These are phyloP conservation scores for Boehmeria nivea DNA, from an alignment of 306 rosid genomes.

Conservation along the genomic window DNA sequence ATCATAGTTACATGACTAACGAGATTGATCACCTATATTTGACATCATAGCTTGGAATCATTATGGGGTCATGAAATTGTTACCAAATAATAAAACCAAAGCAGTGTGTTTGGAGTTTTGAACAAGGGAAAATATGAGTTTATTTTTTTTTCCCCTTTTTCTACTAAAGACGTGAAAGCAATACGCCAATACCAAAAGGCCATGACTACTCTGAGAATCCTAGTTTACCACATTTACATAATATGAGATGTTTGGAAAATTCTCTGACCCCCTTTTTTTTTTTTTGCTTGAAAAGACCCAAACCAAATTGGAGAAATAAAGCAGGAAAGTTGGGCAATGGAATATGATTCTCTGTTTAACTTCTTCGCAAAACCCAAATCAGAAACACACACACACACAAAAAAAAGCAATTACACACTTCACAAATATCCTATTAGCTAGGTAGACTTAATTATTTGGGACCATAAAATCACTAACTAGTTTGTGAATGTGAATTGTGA, in stretches of 20 bases:
- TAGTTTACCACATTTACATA: background rate
- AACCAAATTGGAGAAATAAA: background rate
- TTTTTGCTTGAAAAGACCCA: too few relatives aligned
- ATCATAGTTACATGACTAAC: too few relatives aligned
- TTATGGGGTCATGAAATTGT: background rate
- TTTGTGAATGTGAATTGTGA: too few relatives aligned
- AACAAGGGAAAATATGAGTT: slow-evolving; percentile 3
- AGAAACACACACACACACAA: background rate
- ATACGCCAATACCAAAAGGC: background rate
- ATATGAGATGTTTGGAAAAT: slow-evolving; percentile 1
- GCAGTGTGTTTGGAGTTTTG: too few relatives aligned
- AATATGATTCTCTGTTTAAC: slow-evolving; percentile 9
- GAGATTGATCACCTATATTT: too few relatives aligned
- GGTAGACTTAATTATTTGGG: too few relatives aligned
- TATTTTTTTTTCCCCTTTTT: background rate
- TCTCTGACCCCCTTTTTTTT: too few relatives aligned
- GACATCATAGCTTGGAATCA: too few relatives aligned
- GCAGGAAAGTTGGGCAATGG: background rate
- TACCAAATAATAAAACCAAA: too few relatives aligned
- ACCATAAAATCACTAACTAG: too few relatives aligned
- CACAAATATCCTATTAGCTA: too few relatives aligned
- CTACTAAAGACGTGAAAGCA: background rate
- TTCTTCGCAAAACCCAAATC: background rate
- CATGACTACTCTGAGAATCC: background rate
- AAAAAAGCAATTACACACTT: too few relatives aligned